Evolutionary conservation across 805 yeast genomes (phyloP).

Genomic region (Teunomyces atbi): DNA sequence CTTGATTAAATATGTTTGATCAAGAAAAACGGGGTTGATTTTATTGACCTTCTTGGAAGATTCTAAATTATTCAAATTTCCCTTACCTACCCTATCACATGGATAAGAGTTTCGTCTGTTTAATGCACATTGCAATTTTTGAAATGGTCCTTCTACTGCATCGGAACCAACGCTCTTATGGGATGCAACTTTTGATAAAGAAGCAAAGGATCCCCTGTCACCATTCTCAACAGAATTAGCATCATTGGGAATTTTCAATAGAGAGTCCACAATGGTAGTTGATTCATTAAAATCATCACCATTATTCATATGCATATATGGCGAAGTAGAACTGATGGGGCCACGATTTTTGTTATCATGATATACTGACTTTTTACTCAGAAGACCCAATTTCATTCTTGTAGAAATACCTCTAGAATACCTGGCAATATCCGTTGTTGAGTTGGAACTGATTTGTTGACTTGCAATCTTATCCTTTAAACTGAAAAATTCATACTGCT

Average conservation of each 20-base stretch:
- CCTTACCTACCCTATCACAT: conserved; percentile 11
- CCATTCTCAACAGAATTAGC: not conserved
- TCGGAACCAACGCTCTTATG: conserved; percentile 2
- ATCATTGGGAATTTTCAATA: conserved; percentile 17
- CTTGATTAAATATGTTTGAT: not conserved
- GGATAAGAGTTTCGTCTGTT: conserved; percentile 40
- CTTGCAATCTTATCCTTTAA: conserved; percentile 31
- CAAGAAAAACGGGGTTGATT: not conserved
- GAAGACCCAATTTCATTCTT: conserved; percentile 34
- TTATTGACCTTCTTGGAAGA: conserved; percentile 11
- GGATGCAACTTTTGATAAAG: not conserved
- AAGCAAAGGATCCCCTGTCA: not conserved
- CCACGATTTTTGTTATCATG: not conserved
- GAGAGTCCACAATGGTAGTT: conserved; percentile 11
- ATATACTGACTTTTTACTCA: conserved; percentile 14
- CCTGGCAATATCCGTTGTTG: conserved; percentile 19
- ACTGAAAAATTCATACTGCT: conserved; percentile 30
- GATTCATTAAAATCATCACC: not conserved
- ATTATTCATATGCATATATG: conserved; percentile 1
- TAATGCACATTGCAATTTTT: conserved; percentile 15
- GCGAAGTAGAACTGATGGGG: not conserved
- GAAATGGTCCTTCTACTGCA: conserved; percentile 6
- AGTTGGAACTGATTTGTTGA: conserved; percentile 13
- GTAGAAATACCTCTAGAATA: conserved; percentile 32
- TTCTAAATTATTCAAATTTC: conserved; percentile 21